phyloP scores from a whole-genome alignment of 1,284 basidiomycete species.

The Malassezia yamatoensis region DNA sequence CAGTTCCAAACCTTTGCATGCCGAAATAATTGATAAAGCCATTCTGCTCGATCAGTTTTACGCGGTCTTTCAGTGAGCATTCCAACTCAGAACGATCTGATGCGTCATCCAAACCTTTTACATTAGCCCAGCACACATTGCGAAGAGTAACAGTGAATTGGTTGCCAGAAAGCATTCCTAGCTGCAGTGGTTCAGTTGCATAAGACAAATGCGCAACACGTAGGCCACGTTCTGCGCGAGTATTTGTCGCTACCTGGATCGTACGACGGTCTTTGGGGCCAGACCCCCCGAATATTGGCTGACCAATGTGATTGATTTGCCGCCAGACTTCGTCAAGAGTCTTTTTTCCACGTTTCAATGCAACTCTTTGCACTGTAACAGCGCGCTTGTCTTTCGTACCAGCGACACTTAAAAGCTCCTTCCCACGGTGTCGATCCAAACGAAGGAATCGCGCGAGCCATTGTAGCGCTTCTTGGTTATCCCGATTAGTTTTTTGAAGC shows the following conservation, averaged over 20 bases:
- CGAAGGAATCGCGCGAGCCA: slow-evolving; percentile 57
- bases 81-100: slow-evolving; percentile 54
- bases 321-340: slow-evolving; percentile 71
- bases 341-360: slow-evolving; percentile 66
- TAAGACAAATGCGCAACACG: slow-evolving; percentile 81
- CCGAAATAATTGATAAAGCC: slow-evolving; percentile 99
- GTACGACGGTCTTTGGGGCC: slow-evolving; percentile 16
- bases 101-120: background rate
- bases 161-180: slow-evolving; percentile 93
- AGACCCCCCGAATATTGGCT: slow-evolving; percentile 7
- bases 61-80: slow-evolving; percentile 57
- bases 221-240: slow-evolving; percentile 56
- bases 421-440: slow-evolving; percentile 19
- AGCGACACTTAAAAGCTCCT: slow-evolving; percentile 66
- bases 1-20: slow-evolving; percentile 98
- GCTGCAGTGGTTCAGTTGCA: slow-evolving; percentile 65
- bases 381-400: slow-evolving; percentile 98
- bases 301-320: slow-evolving; percentile 52
- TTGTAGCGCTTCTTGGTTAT: slow-evolving; percentile 84
- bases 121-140: slow-evolving; percentile 51
- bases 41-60: slow-evolving; percentile 59
- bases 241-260: slow-evolving; percentile 17
- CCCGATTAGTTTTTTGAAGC: slow-evolving; percentile 91
- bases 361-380: slow-evolving; percentile 85
- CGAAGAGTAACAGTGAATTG: slow-evolving; percentile 86